These are phyloP conservation scores for Heracleum sosnowskyi DNA, from an alignment of 129 eudicot genomes.

Conservation along the genomic window DNA sequence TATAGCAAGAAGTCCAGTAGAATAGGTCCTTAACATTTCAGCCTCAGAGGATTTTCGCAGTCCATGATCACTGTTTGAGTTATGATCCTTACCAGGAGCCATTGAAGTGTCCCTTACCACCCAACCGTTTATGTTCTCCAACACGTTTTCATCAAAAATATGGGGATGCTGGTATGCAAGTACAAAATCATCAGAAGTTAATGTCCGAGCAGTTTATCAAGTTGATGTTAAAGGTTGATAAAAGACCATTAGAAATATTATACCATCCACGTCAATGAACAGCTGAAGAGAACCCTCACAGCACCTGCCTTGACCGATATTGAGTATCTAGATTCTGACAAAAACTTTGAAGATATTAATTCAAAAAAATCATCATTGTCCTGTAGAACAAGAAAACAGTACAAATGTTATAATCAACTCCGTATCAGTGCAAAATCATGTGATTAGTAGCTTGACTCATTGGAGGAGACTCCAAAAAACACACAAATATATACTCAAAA, in stretches of 20 bases:
- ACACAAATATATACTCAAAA: not conserved
- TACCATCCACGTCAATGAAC: conserved; percentile 90
- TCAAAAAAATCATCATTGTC: conserved; percentile 96
- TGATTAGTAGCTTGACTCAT: not conserved
- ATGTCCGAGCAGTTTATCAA: not conserved
- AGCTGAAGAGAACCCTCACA: conserved; percentile 71
- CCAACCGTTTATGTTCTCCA: conserved; percentile 70
- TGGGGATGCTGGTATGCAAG: conserved; percentile 69
- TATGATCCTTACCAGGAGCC: conserved; percentile 42
- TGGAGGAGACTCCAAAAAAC: not conserved
- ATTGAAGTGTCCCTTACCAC: conserved; percentile 56
- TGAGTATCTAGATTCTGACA: conserved; percentile 63
- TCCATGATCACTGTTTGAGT: conserved; percentile 43
- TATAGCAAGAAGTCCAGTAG: conserved; percentile 89
- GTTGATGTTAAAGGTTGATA: not conserved
- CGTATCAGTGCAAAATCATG: conserved; percentile 1
- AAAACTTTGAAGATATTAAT: conserved; percentile 71
- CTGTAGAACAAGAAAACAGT: conserved; percentile 32
- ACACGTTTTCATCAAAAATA: conserved; percentile 75
- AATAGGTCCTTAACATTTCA: conserved; percentile 78
- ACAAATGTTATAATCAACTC: not conserved
- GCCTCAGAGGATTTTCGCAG: conserved; percentile 44
- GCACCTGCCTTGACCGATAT: conserved; percentile 74
- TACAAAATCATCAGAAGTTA: conserved; percentile 6
- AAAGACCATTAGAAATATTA: not conserved